Conservation (phyloP, 805 yeast genomes). For the Teunomyces cretensis region DNA sequence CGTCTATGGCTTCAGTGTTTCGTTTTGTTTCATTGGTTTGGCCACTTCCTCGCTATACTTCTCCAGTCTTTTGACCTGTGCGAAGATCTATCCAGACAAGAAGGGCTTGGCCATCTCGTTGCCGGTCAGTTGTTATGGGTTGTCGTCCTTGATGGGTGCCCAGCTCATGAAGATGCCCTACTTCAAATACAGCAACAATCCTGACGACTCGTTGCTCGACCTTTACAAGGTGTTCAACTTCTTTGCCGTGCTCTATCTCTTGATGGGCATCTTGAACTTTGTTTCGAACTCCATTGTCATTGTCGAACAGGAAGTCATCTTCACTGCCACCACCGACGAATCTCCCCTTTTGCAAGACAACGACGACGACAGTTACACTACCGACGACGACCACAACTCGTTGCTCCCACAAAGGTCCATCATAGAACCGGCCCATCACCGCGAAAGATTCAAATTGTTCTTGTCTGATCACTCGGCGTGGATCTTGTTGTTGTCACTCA, state of each 20-base stretch:
- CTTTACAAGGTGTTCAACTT: conserved; percentile 52
- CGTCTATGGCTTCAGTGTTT: conserved; percentile 35
- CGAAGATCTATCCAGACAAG: conserved; percentile 73
- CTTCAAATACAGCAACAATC: conserved; percentile 24
- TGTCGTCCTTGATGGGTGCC: conserved; percentile 74
- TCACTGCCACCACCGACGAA: conserved; percentile 27
- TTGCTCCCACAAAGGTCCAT: conserved; percentile 32
- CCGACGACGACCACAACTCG: conserved; percentile 12
- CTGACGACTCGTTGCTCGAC: conserved; percentile 33
- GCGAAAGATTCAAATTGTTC: conserved; percentile 32
- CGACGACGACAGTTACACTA: conserved; percentile 4
- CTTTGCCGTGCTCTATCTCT: conserved; percentile 52
- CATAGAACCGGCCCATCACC: conserved; percentile 40
- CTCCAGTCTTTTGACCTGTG: conserved; percentile 74
- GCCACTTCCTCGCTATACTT: conserved; percentile 76
- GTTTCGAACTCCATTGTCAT: conserved; percentile 64
- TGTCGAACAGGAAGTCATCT: conserved; percentile 50
- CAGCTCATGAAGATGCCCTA: conserved; percentile 49
- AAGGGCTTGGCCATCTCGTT: conserved; percentile 82
- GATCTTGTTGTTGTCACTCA: conserved; percentile 59
- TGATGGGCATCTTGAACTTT: conserved; percentile 61
- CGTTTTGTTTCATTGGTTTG: conserved; percentile 62
- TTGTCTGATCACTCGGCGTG: conserved; percentile 61
- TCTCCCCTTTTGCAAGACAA: conserved; percentile 21
- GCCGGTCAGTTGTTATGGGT: conserved; percentile 87